phyloP scores from a whole-genome alignment of 495 filamentous ascomycete species.

The Xylaria sp. region DNA sequence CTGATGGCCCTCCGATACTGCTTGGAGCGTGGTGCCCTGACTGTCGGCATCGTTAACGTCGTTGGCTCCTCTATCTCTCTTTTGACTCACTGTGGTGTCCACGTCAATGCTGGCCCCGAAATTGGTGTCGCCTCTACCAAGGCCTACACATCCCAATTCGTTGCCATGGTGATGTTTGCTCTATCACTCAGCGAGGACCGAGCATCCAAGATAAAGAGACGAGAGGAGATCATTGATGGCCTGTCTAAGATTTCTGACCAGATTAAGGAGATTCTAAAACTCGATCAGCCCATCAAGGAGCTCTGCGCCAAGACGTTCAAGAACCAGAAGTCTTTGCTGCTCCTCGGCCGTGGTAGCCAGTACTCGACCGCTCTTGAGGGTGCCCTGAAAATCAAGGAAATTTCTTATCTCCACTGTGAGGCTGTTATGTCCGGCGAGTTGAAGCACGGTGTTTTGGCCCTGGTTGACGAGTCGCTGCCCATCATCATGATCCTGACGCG shows the following conservation, averaged over 20 bases:
- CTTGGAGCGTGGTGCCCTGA: slow-evolving; percentile 93
- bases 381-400: slow-evolving; percentile 99
- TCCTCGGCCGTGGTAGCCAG: slow-evolving; percentile 93
- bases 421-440: slow-evolving; percentile 99
- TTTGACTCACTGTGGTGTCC: slow-evolving; percentile 98
- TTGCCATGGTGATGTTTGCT: slow-evolving; percentile 99
- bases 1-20: slow-evolving; percentile 97
- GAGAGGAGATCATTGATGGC: slow-evolving; percentile 96
- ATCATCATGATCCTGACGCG: slow-evolving; percentile 99
- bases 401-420: slow-evolving; percentile 98
- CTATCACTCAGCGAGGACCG: slow-evolving; percentile 95
- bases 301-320: slow-evolving; percentile 91
- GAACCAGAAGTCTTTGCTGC: slow-evolving; percentile 93
- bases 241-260: slow-evolving; percentile 85
- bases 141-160: slow-evolving; percentile 98
- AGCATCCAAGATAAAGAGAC: slow-evolving; percentile 88
- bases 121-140: slow-evolving; percentile 99
- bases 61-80: slow-evolving; percentile 98
- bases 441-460: slow-evolving; percentile 95
- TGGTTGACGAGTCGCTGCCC: slow-evolving; percentile 96
- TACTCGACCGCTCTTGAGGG: slow-evolving; percentile 97
- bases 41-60: slow-evolving; percentile 97
- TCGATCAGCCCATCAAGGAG: slow-evolving; percentile 92
- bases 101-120: slow-evolving; percentile 98
- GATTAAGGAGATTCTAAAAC: slow-evolving; percentile 87